A percentile compares a stretch with the other conserved stretches of the same genome.
Conservation (phyloP, 257 asterid genomes). For the Capsicum rhomboideum region DNA sequence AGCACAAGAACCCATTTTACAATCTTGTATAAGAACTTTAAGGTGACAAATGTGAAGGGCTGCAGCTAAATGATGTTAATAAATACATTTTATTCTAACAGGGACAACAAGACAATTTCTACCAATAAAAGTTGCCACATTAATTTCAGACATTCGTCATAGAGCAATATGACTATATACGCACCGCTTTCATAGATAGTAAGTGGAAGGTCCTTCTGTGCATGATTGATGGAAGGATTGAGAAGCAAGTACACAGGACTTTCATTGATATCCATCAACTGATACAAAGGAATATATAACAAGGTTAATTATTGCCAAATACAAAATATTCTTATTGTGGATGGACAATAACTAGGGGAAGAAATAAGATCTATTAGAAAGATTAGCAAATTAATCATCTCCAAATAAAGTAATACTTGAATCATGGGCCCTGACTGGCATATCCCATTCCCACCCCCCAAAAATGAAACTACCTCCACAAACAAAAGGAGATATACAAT, state of each 20-base stretch:
- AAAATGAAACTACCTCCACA: background rate
- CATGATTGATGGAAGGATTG: constrained; percentile 82
- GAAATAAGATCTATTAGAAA: background rate
- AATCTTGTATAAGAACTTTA: background rate
- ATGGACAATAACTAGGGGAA: background rate
- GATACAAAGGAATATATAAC: constrained; percentile 5
- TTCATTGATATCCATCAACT: constrained; percentile 95
- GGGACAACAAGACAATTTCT: background rate
- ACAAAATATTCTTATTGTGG: background rate
- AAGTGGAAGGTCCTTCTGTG: constrained; percentile 91
- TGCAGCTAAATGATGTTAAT: background rate
- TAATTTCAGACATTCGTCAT: background rate
- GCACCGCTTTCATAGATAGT: constrained; percentile 91
- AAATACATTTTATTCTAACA: background rate
- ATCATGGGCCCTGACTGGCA: background rate
- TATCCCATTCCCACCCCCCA: background rate
- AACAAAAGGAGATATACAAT: background rate
- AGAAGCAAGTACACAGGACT: constrained; percentile 91
- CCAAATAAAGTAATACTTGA: background rate
- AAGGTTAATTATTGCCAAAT: background rate
- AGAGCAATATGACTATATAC: constrained; percentile 7
- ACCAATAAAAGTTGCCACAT: background rate
- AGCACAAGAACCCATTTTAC: background rate
- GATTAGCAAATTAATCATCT: background rate
- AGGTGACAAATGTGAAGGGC: background rate